Evolutionary conservation across 2,329 filamentous ascomycete species (phyloP).

Genomic region (Harringtonia aguacate): DNA sequence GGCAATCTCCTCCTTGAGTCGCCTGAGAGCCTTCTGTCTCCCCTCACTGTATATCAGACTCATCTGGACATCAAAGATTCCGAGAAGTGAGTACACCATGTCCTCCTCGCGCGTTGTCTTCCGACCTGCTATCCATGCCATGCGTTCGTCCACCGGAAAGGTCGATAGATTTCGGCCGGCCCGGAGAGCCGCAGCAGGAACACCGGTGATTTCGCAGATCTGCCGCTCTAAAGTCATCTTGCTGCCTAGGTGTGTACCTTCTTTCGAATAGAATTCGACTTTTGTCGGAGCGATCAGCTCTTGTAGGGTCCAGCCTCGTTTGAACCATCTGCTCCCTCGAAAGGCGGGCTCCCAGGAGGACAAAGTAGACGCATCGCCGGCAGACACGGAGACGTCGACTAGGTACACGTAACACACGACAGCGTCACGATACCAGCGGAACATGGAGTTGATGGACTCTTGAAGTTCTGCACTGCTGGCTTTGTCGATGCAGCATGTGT

Average conservation of each 20-base stretch:
- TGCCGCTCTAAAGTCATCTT: not conserved
- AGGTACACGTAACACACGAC: conserved; percentile 2
- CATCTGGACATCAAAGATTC: conserved; percentile 7
- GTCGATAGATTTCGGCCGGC: not conserved
- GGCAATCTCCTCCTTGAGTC: too few species aligned
- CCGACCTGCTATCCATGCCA: conserved; percentile 6
- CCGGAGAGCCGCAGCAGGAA: not conserved
- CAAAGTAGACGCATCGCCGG: too few species aligned
- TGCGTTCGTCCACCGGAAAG: not conserved
- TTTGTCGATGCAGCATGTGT: conserved; percentile 8
- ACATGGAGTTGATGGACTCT: conserved; percentile 7
- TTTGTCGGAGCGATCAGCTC: not conserved
- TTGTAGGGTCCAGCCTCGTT: not conserved
- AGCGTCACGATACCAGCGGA: conserved; percentile 1
- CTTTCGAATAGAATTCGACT: not conserved
- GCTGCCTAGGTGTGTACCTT: not conserved
- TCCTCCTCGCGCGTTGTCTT: conserved; percentile 7
- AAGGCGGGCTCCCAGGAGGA: not conserved
- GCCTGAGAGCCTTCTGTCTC: not conserved
- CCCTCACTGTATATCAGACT: not conserved
- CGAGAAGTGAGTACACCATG: conserved; percentile 3
- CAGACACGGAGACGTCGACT: conserved; percentile 1
- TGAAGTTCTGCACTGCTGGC: not conserved
- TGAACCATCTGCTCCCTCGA: not conserved
- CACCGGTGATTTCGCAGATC: not conserved